Percentiles rank a stretch among this genome's conserved stretches.
Conservation (phyloP, 306 rosid species). For the Prunus campanulata region DNA sequence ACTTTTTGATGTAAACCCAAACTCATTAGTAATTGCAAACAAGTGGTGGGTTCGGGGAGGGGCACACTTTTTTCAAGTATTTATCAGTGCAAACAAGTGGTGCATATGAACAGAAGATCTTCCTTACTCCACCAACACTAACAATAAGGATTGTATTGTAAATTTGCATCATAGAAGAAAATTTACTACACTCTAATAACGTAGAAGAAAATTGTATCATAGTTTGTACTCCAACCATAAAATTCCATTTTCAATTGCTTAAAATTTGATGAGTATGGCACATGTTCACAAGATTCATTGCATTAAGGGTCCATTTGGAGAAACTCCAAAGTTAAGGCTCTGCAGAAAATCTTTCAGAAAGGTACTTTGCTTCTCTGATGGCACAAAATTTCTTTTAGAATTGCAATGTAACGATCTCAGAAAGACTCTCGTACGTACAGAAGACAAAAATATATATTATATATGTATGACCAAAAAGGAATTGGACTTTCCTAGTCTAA, state of each 20-base stretch:
- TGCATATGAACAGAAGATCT: not conserved
- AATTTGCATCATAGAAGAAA: not conserved
- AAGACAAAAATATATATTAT: too few species aligned
- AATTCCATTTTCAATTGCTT: not conserved
- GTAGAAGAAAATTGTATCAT: not conserved
- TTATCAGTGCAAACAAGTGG: not conserved
- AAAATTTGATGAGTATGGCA: not conserved
- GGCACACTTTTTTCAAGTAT: not conserved
- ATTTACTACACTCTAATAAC: not conserved
- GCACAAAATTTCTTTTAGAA: not conserved
- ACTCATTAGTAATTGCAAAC: not conserved
- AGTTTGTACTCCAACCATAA: not conserved
- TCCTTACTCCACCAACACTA: not conserved
- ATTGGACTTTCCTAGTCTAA: too few species aligned
- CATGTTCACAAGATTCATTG: not conserved
- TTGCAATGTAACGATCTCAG: not conserved
- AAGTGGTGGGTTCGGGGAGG: not conserved
- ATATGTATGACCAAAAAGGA: too few species aligned
- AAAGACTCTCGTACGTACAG: not conserved
- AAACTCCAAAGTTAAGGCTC: not conserved
- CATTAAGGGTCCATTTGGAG: not conserved
- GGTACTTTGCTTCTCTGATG: not conserved
- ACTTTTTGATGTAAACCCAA: not conserved
- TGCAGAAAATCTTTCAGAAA: not conserved
- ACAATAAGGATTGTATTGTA: too few species aligned